Evolutionary conservation across 805 yeast species (phyloP).

Genomic region (Yarrowia sp.): DNA sequence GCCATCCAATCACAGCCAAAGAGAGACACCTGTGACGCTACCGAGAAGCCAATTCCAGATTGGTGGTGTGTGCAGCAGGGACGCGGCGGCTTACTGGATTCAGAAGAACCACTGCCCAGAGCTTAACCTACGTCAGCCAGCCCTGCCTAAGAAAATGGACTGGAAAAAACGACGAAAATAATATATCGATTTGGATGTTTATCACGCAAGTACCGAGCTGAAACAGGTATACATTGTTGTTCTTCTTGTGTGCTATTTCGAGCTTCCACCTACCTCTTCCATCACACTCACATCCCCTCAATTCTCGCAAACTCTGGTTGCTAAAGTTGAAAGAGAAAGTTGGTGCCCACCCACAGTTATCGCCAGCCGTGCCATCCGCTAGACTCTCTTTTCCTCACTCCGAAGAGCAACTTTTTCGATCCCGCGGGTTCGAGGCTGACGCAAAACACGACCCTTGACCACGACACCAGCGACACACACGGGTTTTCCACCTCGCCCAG

Average conservation of each 20-base stretch:
- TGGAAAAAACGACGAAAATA: too few relatives aligned
- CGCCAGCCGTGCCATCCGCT: slow-evolving; percentile 38
- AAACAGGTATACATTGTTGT: too few relatives aligned
- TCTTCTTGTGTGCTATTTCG: too few relatives aligned
- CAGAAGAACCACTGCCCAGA: slow-evolving; percentile 26
- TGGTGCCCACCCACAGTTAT: slow-evolving; percentile 36
- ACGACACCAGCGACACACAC: too few relatives aligned
- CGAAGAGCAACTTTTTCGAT: not conserved
- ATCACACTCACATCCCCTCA: too few relatives aligned
- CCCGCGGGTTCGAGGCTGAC: too few relatives aligned
- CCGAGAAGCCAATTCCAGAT: not conserved
- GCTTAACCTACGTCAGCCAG: not conserved
- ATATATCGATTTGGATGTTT: too few relatives aligned
- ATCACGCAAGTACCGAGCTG: too few relatives aligned
- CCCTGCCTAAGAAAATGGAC: too few relatives aligned
- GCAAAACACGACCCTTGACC: too few relatives aligned
- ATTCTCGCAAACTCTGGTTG: slow-evolving; percentile 14
- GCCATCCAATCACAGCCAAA: slow-evolving; percentile 18
- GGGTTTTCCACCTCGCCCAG: too few relatives aligned
- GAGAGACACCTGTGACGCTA: slow-evolving; percentile 20
- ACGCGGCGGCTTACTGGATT: not conserved
- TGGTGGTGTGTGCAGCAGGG: not conserved
- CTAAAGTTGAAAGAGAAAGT: slow-evolving; percentile 3
- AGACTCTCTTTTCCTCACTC: slow-evolving; percentile 6
- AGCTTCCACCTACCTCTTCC: too few relatives aligned